A percentile compares a stretch with the other conserved stretches of the same genome.
These are phyloP conservation scores for Pythium insidiosum DNA, from an alignment of 352 stramenopile genomes.

Conservation along the genomic window DNA sequence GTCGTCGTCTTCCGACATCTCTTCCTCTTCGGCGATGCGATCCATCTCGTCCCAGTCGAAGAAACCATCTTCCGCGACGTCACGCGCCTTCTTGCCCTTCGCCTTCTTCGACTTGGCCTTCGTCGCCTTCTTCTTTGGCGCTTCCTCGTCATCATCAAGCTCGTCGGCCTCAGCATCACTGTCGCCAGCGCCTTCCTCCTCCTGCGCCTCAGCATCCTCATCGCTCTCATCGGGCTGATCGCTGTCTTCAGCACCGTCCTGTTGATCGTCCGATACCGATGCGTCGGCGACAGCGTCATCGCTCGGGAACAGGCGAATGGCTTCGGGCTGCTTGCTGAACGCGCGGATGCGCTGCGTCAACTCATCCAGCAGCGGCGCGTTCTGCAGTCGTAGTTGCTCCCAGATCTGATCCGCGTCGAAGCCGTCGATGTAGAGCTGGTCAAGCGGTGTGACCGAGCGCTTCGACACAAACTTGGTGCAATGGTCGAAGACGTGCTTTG, in stretches of 20 bases:
- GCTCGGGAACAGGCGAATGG: constrained; percentile 51
- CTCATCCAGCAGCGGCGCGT: constrained; percentile 59
- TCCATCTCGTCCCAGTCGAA: constrained; percentile 88
- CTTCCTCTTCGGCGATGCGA: constrained; percentile 68
- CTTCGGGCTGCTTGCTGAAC: constrained; percentile 50
- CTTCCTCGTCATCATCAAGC: constrained; percentile 22
- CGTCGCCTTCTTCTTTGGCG: constrained; percentile 15
- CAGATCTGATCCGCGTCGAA: constrained; percentile 83
- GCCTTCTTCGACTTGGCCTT: constrained; percentile 17
- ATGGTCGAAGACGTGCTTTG: constrained; percentile 77
- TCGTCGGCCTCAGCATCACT: constrained; percentile 14
- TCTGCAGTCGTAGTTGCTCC: constrained; percentile 81
- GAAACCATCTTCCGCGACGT: constrained; percentile 73
- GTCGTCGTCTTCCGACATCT: constrained; percentile 28
- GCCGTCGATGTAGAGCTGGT: constrained; percentile 74
- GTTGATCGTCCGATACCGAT: constrained; percentile 10
- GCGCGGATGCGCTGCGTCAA: constrained; percentile 62
- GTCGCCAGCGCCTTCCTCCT: constrained; percentile 19
- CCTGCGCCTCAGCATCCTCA: constrained; percentile 14
- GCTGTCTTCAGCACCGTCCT: constrained; percentile 6
- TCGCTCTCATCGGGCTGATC: constrained; percentile 8
- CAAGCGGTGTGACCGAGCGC: constrained; percentile 33
- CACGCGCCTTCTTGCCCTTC: constrained; percentile 44
- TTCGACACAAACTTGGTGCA: constrained; percentile 53
- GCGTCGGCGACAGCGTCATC: too few relatives aligned